Conservation (phyloP, 352 stramenopile species). For the Phytophthora hybrid region DNA sequence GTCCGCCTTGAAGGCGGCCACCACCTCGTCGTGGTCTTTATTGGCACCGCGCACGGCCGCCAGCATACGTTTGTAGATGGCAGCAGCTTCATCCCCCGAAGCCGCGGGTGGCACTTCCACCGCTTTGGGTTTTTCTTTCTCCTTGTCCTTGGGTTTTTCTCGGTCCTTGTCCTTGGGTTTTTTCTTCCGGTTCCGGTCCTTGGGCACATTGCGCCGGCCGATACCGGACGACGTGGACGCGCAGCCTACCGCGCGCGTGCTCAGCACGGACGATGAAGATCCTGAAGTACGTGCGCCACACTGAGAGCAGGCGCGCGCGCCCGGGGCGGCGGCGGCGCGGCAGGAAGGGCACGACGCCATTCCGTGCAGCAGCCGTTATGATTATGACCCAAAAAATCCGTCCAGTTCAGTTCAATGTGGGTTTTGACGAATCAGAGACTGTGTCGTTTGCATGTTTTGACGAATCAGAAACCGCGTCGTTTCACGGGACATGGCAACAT, state of each 20-base stretch:
- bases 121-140: constrained; percentile 36
- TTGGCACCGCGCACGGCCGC: constrained; percentile 80
- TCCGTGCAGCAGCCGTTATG: background rate
- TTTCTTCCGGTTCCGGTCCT: constrained; percentile 29
- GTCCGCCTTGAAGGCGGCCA: constrained; percentile 79
- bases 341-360: constrained; percentile 58
- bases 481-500: constrained; percentile 27
- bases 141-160: constrained; percentile 24
- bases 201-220: constrained; percentile 27
- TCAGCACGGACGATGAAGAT: background rate
- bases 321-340: constrained; percentile 30
- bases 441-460: too few relatives aligned
- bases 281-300: constrained; percentile 49
- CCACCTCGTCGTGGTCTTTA: constrained; percentile 73
- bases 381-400: too few relatives aligned
- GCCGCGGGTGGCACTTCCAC: constrained; percentile 64
- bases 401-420: too few relatives aligned
- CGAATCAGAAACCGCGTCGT: constrained; percentile 5
- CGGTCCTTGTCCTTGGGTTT: constrained; percentile 25
- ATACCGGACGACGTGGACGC: constrained; percentile 25
- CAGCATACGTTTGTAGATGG: constrained; percentile 87
- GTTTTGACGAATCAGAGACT: too few relatives aligned
- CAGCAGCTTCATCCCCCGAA: constrained; percentile 70
- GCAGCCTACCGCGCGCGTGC: constrained; percentile 28
- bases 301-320: constrained; percentile 61